Evolutionary conservation across 768 basidiomycete genomes (phyloP), one percentile per base, ranked within the genome.

Genomic region (Auricularia sp.): DNA sequence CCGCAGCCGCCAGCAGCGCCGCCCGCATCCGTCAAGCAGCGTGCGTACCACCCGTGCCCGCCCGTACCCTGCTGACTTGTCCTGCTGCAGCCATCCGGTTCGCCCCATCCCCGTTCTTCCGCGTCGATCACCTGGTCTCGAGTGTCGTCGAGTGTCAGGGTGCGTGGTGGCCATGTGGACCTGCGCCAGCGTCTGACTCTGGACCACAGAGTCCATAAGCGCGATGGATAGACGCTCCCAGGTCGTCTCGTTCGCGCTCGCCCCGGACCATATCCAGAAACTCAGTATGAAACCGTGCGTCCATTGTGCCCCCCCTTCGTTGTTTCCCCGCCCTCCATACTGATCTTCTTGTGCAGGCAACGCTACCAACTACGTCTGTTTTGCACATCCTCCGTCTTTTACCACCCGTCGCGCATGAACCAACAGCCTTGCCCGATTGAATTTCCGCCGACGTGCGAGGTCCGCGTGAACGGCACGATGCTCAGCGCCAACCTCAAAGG

Each of bases 371-470:
- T 96, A 47, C 86, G 92, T 42, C 76, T 96, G 7, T 95, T 90
- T 74, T 94, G 93, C 78, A 95, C 93, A 0, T 91, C 90, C 3
- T 93, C 87, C 36, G 78, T 84, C 35, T 91, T 87, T 72, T 87
- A 87, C 73, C 79, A 80, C 56, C 74, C 79, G 16, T 77, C 77
- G 54, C 78, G 87, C 61, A 74, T 81, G 4, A 77, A 74, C 64
- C 69, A 75, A 53, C 73, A 77, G 18, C 83, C 84, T 18, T 91
- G 89, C 71, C 90, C 84, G 3, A 84, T 96, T 60, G 93, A 97
- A 78, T 97, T 96, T 69, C 93, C 93, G 29, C 85, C 87, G 7
- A 90, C 90, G 8, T 93, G 90, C 72, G 93, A 97, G 83, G 87
- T 95, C 61, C 87, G 91, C 71, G 84, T 95, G 44, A 96, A 97